A percentile compares a stretch with the other conserved stretches of the same genome.
Conservation (phyloP, 140 eudicot genomes). For the Stevia rebaudiana region DNA sequence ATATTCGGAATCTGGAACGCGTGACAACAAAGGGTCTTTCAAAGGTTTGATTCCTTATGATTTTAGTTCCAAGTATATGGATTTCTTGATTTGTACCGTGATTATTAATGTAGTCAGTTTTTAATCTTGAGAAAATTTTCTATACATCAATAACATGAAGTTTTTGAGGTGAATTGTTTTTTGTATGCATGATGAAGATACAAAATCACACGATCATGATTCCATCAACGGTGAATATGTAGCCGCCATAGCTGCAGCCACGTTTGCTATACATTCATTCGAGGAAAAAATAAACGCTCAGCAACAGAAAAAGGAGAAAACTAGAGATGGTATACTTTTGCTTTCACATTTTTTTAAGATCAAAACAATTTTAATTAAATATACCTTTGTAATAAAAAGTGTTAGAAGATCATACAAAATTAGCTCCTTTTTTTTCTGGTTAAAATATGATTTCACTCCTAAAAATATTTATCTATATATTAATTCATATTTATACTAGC, state of each 20-base stretch:
- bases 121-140: not conserved
- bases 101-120: not conserved
- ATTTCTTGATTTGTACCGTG: not conserved
- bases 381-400: no score
- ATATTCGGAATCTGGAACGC: conserved; percentile 16
- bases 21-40: conserved; percentile 16
- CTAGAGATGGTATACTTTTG: conserved; percentile 42
- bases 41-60: conserved; percentile 15
- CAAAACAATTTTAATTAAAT: no score
- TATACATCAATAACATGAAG: no score
- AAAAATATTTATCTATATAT: no score
- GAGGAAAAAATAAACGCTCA: conserved; percentile 34
- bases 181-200: conserved; percentile 23
- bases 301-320: conserved; percentile 32
- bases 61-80: not conserved
- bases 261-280: conserved; percentile 57
- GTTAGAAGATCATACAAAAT: no score
- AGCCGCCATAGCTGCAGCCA: conserved; percentile 74
- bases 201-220: conserved; percentile 13
- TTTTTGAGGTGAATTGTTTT: no score
- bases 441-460: no score
- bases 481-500: no score
- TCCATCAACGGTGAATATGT: conserved; percentile 36
- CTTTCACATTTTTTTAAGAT: no score
- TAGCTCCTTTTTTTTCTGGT: no score